phyloP scores from a whole-genome alignment of 139 green algal species.

The Eudorina sp. region DNA sequence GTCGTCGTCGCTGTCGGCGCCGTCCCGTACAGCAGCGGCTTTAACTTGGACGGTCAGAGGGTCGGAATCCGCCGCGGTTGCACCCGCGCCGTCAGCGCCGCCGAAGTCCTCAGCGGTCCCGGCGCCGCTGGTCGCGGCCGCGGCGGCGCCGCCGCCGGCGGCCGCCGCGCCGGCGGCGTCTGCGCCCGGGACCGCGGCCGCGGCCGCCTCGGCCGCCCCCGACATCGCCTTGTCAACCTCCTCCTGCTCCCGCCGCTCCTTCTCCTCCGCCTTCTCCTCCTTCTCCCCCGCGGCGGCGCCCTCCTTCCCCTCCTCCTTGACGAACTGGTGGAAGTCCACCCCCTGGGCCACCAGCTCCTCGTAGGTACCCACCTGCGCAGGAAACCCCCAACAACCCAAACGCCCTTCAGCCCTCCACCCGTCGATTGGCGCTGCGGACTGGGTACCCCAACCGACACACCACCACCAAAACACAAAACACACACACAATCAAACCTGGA shows the following conservation, averaged over 20 bases:
- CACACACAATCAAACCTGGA: too few species aligned
- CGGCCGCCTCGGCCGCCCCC: background rate
- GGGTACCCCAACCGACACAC: too few species aligned
- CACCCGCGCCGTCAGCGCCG: background rate
- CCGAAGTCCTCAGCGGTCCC: conserved; percentile 14
- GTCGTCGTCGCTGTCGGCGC: background rate
- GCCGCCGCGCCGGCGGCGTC: background rate
- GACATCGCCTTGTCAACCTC: conserved; percentile 37
- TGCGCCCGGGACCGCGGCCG: too few species aligned
- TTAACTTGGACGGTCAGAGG: background rate
- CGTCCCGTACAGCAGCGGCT: background rate
- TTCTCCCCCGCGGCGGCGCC: background rate
- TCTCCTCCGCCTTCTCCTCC: conserved; percentile 12
- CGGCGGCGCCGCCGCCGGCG: background rate
- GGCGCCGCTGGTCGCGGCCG: background rate
- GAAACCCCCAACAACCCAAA: too few species aligned
- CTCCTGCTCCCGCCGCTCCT: conserved; percentile 40
- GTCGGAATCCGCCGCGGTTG: background rate
- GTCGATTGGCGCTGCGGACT: too few species aligned
- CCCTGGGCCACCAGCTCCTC: conserved; percentile 61
- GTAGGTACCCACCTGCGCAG: conserved; percentile 61
- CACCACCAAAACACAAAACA: background rate
- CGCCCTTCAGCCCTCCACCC: too few species aligned
- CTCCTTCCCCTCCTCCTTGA: conserved; percentile 30
- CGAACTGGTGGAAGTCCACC: conserved; percentile 65